phyloP scores from a whole-genome alignment of 495 filamentous ascomycete genomes.

The Hypoxylon rickii region DNA sequence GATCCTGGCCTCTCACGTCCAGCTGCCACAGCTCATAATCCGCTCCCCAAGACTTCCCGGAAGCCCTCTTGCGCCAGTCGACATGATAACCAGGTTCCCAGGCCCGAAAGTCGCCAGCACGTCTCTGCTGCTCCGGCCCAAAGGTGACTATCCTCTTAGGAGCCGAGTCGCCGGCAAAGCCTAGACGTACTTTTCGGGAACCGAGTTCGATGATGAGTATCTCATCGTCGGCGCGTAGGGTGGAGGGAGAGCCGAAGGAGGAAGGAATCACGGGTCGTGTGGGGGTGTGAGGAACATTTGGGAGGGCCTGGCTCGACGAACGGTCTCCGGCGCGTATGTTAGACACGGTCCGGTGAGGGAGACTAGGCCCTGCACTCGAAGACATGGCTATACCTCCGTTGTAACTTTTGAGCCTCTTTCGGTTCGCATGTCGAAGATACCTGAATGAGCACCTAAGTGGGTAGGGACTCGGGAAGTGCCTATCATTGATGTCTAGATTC shows the following conservation, averaged over 20 bases:
- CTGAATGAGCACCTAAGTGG: background rate
- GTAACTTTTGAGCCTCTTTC: background rate
- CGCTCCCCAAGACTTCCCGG: conserved; percentile 64
- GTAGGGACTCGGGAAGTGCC: too few species aligned
- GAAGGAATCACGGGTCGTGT: conserved; percentile 58
- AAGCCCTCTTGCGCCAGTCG: conserved; percentile 48
- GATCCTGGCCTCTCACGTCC: conserved; percentile 71
- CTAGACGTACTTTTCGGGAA: conserved; percentile 75
- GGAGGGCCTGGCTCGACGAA: conserved; percentile 36
- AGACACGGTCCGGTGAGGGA: conserved; percentile 55
- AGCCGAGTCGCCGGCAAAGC: conserved; percentile 78
- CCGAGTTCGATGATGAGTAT: conserved; percentile 82
- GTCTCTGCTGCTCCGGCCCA: conserved; percentile 70
- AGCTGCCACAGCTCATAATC: conserved; percentile 81
- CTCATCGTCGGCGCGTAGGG: conserved; percentile 83
- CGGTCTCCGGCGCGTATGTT: conserved; percentile 52
- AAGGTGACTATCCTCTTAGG: conserved; percentile 76
- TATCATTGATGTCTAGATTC: too few species aligned
- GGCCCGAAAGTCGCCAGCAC: conserved; percentile 79
- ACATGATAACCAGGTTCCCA: conserved; percentile 63
- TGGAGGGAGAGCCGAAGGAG: conserved; percentile 72
- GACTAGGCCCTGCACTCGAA: conserved; percentile 36
- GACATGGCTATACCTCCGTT: conserved; percentile 33
- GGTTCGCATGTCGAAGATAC: conserved; percentile 25
- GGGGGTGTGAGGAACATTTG: conserved; percentile 60